Percentiles rank a stretch among this genome's conserved stretches.
Evolutionary conservation across 768 basidiomycete species (phyloP).

Genomic region (Russula foetens): DNA sequence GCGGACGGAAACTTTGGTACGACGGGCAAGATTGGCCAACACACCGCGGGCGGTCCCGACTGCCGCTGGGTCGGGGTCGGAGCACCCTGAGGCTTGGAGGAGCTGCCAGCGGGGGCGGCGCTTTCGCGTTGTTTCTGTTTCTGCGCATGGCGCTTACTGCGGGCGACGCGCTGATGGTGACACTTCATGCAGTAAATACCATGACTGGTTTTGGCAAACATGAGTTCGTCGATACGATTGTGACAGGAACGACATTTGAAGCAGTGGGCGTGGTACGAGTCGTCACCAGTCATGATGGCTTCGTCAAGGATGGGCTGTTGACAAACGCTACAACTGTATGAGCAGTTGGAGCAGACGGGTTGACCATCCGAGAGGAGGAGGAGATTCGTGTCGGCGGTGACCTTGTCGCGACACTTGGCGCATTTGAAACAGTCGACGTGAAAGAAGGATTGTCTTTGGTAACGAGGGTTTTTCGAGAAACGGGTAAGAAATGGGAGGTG

Average conservation of each 20-base stretch:
- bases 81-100: slow-evolving; percentile 26
- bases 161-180: slow-evolving; percentile 94
- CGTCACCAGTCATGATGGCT: slow-evolving; percentile 99
- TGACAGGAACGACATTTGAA: slow-evolving; percentile 97
- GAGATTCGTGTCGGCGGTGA: slow-evolving; percentile 96
- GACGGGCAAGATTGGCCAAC: not conserved
- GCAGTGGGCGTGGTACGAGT: slow-evolving; percentile 97
- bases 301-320: slow-evolving; percentile 93
- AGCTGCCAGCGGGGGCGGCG: slow-evolving; percentile 38
- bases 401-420: slow-evolving; percentile 87
- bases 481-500: not conserved
- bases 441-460: slow-evolving; percentile 79
- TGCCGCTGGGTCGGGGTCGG: slow-evolving; percentile 23
- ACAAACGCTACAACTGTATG: slow-evolving; percentile 94
- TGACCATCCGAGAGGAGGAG: slow-evolving; percentile 93
- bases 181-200: slow-evolving; percentile 99
- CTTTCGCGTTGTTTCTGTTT: slow-evolving; percentile 57
- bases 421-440: slow-evolving; percentile 95
- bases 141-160: slow-evolving; percentile 85
- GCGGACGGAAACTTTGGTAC: not conserved
- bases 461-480: not conserved
- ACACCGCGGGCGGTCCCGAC: slow-evolving; percentile 31
- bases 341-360: slow-evolving; percentile 92
- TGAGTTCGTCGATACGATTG: slow-evolving; percentile 92
- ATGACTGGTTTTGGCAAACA: slow-evolving; percentile 96